phyloP scores from a whole-genome alignment of 768 basidiomycete species.

The Boletus rubropictus region DNA sequence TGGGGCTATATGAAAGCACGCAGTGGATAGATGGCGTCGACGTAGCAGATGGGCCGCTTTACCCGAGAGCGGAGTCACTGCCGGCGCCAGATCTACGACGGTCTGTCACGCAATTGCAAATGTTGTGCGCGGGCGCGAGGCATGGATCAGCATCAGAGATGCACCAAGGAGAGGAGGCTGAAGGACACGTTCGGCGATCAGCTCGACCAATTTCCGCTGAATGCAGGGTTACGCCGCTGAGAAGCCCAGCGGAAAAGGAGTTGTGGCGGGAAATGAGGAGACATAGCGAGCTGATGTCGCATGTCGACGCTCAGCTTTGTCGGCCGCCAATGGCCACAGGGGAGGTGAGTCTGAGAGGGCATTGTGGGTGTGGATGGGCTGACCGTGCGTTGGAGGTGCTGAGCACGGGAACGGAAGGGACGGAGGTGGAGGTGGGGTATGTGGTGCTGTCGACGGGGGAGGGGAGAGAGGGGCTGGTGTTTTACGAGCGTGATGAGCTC shows the following conservation, averaged over 20 bases:
- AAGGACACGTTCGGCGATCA: slow-evolving; percentile 27
- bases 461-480: slow-evolving; percentile 24
- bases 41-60: slow-evolving; percentile 33
- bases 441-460: slow-evolving; percentile 32
- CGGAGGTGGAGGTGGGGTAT: slow-evolving; percentile 52
- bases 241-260: slow-evolving; percentile 14
- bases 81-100: slow-evolving; percentile 55
- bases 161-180: slow-evolving; percentile 28
- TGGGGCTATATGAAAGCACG: slow-evolving; percentile 40
- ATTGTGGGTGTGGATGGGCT: neutral
- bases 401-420: slow-evolving; percentile 21
- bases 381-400: slow-evolving; percentile 13
- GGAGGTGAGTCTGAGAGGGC: slow-evolving; percentile 34
- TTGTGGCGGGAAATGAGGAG: slow-evolving; percentile 26
- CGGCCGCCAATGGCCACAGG: slow-evolving; percentile 30
- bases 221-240: slow-evolving; percentile 19
- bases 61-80: slow-evolving; percentile 28
- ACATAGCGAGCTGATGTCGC: slow-evolving; percentile 47
- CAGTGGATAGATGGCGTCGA: slow-evolving; percentile 20
- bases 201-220: slow-evolving; percentile 30
- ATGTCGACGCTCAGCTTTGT: slow-evolving; percentile 47
- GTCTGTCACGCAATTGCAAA: slow-evolving; percentile 59
- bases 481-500: slow-evolving; percentile 42
- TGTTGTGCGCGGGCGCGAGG: slow-evolving; percentile 36
- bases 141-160: slow-evolving; percentile 29